These are phyloP conservation scores for Aplosporella prunicola DNA, from an alignment of 2,329 filamentous ascomycete genomes.

Conservation along the genomic window DNA sequence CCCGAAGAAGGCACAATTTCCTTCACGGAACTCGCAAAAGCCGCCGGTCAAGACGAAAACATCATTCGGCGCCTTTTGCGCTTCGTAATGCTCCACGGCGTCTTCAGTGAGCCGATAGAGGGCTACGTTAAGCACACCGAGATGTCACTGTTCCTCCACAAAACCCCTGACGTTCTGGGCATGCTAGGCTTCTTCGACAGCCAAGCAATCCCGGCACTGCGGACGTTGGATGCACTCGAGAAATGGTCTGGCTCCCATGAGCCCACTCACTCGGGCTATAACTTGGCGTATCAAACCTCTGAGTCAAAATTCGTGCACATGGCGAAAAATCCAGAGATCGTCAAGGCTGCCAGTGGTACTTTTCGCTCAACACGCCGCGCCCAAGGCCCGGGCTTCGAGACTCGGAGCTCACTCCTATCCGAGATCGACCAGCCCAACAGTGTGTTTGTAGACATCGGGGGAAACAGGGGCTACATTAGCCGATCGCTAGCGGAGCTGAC, in stretches of 20 bases:
- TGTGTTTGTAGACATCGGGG: conserved; percentile 8
- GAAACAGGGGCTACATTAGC: conserved; percentile 13
- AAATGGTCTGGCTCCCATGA: conserved; percentile 7
- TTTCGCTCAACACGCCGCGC: not conserved
- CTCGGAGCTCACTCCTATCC: not conserved
- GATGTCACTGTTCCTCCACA: conserved; percentile 5
- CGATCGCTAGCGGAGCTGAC: conserved; percentile 19
- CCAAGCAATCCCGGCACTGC: not conserved
- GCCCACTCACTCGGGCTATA: conserved; percentile 9
- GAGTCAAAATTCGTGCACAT: conserved; percentile 4
- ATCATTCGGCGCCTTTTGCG: conserved; percentile 29
- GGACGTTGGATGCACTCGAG: conserved; percentile 6
- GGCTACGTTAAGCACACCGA: conserved; percentile 33
- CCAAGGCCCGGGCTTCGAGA: not conserved
- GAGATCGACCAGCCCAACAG: not conserved
- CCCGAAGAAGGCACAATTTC: conserved; percentile 6
- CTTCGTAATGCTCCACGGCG: conserved; percentile 28
- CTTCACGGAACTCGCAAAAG: conserved; percentile 5
- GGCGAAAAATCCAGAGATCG: conserved; percentile 5
- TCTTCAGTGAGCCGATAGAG: conserved; percentile 31
- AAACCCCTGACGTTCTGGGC: conserved; percentile 1
- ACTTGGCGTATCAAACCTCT: not conserved
- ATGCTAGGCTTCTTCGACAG: conserved; percentile 2
- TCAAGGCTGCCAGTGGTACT: not conserved
- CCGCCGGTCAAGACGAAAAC: not conserved